Evolutionary conservation across 2,329 filamentous ascomycete genomes (phyloP).

Genomic region (Neurospora sp.): DNA sequence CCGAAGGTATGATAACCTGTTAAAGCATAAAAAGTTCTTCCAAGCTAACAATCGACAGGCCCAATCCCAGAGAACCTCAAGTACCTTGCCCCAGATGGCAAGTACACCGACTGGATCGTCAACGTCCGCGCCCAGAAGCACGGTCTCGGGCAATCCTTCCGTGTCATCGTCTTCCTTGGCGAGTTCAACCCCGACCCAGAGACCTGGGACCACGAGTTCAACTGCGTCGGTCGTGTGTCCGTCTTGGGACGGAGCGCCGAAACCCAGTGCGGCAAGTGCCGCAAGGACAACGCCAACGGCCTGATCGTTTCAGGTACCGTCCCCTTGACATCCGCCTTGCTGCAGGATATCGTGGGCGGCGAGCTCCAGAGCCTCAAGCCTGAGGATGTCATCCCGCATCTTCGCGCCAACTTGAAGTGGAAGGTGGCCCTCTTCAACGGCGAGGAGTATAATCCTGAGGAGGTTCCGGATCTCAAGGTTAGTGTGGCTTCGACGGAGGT

Average conservation of each 20-base stretch:
- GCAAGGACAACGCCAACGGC: conserved; percentile 9
- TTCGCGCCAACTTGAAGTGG: conserved; percentile 19
- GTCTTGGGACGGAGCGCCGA: conserved; percentile 26
- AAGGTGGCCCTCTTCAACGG: conserved; percentile 17
- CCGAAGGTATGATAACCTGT: neutral
- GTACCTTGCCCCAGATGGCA: conserved; percentile 20
- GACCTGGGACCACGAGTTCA: conserved; percentile 31
- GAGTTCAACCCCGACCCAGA: conserved; percentile 19
- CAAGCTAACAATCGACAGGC: neutral
- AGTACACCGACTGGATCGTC: conserved; percentile 41
- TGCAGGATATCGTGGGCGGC: conserved; percentile 18
- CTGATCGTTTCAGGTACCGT: conserved; percentile 21
- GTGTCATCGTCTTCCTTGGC: conserved; percentile 46
- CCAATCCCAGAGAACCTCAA: conserved; percentile 12
- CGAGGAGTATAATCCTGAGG: conserved; percentile 10
- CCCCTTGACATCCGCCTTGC: conserved; percentile 21
- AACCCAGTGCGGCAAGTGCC: conserved; percentile 17
- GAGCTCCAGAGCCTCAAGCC: conserved; percentile 15
- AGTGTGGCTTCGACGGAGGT: conserved; percentile 18
- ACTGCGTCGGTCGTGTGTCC: conserved; percentile 36
- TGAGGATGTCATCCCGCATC: conserved; percentile 19
- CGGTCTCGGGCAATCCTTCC: conserved; percentile 39
- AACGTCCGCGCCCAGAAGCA: conserved; percentile 43
- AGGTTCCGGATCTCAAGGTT: conserved; percentile 17
- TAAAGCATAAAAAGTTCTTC: neutral